Evolutionary conservation across 768 basidiomycete species (phyloP).

Genomic region (Lentinus tigrinus): DNA sequence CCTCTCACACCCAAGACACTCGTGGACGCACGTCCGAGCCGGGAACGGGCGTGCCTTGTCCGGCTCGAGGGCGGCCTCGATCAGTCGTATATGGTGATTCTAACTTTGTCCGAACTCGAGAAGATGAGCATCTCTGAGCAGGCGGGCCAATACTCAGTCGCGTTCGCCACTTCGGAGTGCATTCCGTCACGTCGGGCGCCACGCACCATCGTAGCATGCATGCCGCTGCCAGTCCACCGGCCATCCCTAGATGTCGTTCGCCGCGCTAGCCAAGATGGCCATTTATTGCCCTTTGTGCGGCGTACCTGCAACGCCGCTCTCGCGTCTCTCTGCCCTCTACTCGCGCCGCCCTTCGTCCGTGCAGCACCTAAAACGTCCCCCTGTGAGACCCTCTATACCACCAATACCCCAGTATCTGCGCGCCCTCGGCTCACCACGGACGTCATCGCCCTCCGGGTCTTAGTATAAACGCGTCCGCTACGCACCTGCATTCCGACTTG

Average conservation of each 20-base stretch:
- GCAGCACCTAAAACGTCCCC: not conserved
- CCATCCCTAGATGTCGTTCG: not conserved
- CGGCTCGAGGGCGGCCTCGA: conserved; percentile 9
- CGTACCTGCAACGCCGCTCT: not conserved
- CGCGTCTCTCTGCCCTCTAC: not conserved
- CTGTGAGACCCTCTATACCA: not conserved
- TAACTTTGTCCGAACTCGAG: not conserved
- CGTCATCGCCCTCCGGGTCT: not conserved
- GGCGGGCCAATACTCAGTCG: not conserved
- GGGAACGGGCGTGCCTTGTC: conserved; percentile 3
- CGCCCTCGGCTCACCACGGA: not conserved
- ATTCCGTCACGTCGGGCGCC: not conserved
- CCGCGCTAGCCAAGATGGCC: conserved; percentile 3
- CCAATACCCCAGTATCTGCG: not conserved
- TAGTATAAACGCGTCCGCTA: not conserved
- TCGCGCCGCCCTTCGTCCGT: conserved; percentile 7
- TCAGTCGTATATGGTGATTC: too few species aligned
- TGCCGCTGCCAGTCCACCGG: not conserved
- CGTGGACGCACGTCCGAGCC: not conserved
- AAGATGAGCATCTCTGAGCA: not conserved
- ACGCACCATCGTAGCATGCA: not conserved
- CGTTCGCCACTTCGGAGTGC: too few species aligned
- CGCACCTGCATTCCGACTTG: not conserved
- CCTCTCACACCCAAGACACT: too few species aligned
- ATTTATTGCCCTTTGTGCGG: conserved; percentile 5